Conservation (phyloP, 169 alveolate species). For the Sarcocystis neurona region DNA sequence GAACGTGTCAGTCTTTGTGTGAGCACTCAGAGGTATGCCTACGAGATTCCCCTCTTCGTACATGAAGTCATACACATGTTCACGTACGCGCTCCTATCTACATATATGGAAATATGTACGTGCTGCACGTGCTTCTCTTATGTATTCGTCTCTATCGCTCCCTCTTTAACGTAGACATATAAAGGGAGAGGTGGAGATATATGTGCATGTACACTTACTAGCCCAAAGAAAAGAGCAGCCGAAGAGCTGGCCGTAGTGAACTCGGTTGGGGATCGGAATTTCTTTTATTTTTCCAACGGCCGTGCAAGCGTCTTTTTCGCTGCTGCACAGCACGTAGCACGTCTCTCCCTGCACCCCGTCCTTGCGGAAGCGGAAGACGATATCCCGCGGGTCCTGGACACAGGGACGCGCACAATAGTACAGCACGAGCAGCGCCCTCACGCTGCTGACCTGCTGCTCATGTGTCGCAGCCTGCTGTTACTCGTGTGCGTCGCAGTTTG, state of each 20-base stretch:
- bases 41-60: too few species aligned
- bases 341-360: constrained; percentile 14
- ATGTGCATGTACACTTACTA: constrained; percentile 15
- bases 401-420: background rate
- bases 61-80: too few species aligned
- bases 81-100: too few species aligned
- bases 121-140: too few species aligned
- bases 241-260: constrained; percentile 19
- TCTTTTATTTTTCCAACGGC: background rate
- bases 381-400: constrained; percentile 5
- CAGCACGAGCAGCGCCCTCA: background rate
- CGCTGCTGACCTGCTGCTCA: background rate
- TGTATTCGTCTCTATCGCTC: background rate
- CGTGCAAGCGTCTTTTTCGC: constrained; percentile 9
- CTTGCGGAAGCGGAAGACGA: constrained; percentile 16
- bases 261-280: constrained; percentile 16
- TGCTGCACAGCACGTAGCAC: constrained; percentile 19
- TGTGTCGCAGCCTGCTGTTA: background rate
- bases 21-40: too few species aligned
- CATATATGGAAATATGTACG: background rate
- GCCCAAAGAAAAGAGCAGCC: constrained; percentile 44
- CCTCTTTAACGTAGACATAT: background rate
- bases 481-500: background rate
- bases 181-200: background rate
- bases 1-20: too few species aligned